Evolutionary conservation across 2,329 filamentous ascomycete species (phyloP), one percentile per base, ranked within the genome.

Genomic region (Nigrospora osmanthi): DNA sequence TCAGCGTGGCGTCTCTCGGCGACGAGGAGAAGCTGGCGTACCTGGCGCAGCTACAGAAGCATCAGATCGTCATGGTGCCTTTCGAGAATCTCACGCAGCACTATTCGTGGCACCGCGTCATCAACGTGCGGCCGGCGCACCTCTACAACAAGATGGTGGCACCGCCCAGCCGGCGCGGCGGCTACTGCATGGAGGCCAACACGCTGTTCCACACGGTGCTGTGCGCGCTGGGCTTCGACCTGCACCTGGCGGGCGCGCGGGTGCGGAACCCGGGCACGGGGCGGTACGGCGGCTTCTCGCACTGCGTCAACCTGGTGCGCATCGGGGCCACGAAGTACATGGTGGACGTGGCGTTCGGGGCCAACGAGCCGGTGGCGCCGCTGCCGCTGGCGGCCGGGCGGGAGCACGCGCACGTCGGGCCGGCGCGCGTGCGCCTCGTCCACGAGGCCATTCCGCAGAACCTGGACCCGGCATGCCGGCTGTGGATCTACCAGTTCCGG

Each of bases 71-170:
- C 0, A 59, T 58, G 3, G 58, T 73, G n/a, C 69, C 69, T 1
- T 73, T 71, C 43, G 70, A 73, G 42, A 73, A 73, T 43, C 60
- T 73, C 1, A 63, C 63, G 11, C 56, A 70, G 13, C 68, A 73
- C 48, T 71, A 72, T 51, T 65, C 62, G 2, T 52, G 55, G 42
- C 59, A 60, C 38, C 54, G 60, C 16, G 43, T 53, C 3, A 55
- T 64, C 33, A 46, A 59, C 31, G 65, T 72, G 33, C 51, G 60
- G 5, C 63, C 67, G 1, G 55, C 61, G 14, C 52, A 55, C 38
- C 30, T 69, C 2, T 70, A 66, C 46, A 46, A 57, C 14, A 72
- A 71, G 46, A 58, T 70, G 40, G 57, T 72, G 17, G 46, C 19
- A 28, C 16, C 36, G 13, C 38, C 43, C 16, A 33, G 54, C 9